Base-by-base conservation (phyloP, 768 basidiomycete species). In the Asterophora lycoperdoides region DNA sequence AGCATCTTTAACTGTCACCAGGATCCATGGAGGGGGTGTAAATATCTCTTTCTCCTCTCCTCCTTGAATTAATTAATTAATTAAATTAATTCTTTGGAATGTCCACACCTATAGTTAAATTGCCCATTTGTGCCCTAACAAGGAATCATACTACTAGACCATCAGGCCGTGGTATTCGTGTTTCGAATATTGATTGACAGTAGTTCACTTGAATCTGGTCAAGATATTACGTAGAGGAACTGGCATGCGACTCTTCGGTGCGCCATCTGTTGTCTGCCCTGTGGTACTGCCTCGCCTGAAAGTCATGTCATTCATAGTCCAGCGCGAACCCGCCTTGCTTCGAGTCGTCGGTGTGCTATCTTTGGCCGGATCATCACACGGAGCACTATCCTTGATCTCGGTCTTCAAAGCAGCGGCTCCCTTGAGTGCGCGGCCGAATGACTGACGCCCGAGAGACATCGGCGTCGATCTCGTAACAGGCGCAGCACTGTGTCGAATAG, bases 211-310 rank as follows among this genome's bases (percentile, higher is more conserved):
- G 59, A 77, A 76, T 20, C 72, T 62, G 30, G 72, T 74, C 40
- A 77, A 62, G 40, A 77, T 74, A 56, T 69, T 75, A 26, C 71
- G 69, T 33, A 77, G 64, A 29, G 74, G 74, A 15, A 70, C 63
- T 19, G 72, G 74, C 69, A 75, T 71, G 7, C 73, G 68, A 56
- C 69, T 76, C 56, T 70, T 70, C 46, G 64, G 64, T 10, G 62
- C 46, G 37, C 48, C 54, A 39, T 49, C 48, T 15, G 44, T 49
- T 13, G 44, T 48, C 30, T 36, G 20, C 33, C 48, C 53, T 14
- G 48, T 52, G n/a, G 33, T 50, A 47, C 55, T 59, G 17, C 56
- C 65, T 35, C 68, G 62, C 43, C 64, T 62, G 44, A 64, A 57
- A 35, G 60, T 54, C 56, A 66, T 68, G 52, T 70, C 70, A 51